Conservation (phyloP, 1,139 yeast species). For the Schizosaccharomyces versatilis region DNA sequence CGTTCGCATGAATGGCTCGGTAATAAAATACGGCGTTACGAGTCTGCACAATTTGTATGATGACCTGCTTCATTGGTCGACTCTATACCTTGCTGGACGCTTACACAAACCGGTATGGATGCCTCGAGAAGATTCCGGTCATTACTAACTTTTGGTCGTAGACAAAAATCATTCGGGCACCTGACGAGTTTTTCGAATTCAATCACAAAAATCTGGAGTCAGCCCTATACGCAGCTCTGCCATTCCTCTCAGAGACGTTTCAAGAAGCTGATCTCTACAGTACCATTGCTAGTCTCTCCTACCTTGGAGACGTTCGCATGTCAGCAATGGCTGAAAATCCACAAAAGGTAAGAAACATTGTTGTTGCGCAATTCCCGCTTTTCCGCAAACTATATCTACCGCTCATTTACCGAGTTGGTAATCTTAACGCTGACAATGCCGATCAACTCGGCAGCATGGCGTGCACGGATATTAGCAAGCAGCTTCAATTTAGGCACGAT, state of each 20-base stretch:
- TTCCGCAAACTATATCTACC: slow-evolving; percentile 59
- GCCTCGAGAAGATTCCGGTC: neutral
- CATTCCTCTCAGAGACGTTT: slow-evolving; percentile 32
- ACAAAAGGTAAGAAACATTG: slow-evolving; percentile 65
- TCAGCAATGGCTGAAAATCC: slow-evolving; percentile 81
- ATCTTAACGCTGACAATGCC: slow-evolving; percentile 11
- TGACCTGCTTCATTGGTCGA: slow-evolving; percentile 64
- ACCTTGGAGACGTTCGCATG: slow-evolving; percentile 70
- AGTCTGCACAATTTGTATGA: slow-evolving; percentile 35
- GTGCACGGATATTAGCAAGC: slow-evolving; percentile 11
- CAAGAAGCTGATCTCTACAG: slow-evolving; percentile 48
- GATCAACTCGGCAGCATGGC: slow-evolving; percentile 14
- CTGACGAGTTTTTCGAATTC: slow-evolving; percentile 36
- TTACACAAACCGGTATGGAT: slow-evolving; percentile 74
- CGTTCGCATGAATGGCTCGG: slow-evolving; percentile 37
- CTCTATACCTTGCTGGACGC: slow-evolving; percentile 77
- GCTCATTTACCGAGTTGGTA: slow-evolving; percentile 28
- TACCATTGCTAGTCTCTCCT: slow-evolving; percentile 60
- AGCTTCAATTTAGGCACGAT: slow-evolving; percentile 1
- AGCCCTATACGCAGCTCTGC: slow-evolving; percentile 54
- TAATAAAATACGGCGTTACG: slow-evolving; percentile 70
- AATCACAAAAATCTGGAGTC: slow-evolving; percentile 58
- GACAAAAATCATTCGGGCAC: slow-evolving; percentile 32
- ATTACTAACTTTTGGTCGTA: neutral
- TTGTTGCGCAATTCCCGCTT: slow-evolving; percentile 43